These are phyloP conservation scores for Arctostaphylos glauca DNA, from an alignment of 148 eudicot genomes.

Conservation along the genomic window DNA sequence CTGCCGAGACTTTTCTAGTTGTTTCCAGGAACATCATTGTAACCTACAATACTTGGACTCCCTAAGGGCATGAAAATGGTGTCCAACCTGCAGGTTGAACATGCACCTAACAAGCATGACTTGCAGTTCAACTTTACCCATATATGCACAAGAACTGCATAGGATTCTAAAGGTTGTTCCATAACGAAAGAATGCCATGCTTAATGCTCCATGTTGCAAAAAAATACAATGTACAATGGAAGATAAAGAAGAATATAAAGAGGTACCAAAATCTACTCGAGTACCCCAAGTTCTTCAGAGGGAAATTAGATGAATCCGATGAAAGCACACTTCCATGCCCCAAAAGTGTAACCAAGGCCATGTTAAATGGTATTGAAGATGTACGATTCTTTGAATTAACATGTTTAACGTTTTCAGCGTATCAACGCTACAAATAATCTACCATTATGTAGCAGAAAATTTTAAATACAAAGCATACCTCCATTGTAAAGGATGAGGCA, in stretches of 20 bases:
- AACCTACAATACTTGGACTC: background rate
- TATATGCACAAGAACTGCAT: background rate
- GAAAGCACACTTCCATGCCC: background rate
- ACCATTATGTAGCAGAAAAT: background rate
- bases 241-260: background rate
- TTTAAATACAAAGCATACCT: constrained; percentile 42
- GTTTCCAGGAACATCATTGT: background rate
- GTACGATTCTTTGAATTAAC: background rate
- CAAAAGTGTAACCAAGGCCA: background rate
- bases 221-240: background rate
- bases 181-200: background rate
- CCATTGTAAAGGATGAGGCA: constrained; percentile 98
- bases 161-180: background rate
- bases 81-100: background rate
- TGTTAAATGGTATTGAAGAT: background rate
- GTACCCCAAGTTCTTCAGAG: background rate
- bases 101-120: background rate
- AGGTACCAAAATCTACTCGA: background rate
- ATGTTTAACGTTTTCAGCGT: background rate
- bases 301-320: background rate
- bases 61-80: background rate
- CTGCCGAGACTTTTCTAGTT: background rate
- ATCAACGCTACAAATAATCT: background rate
- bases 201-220: background rate
- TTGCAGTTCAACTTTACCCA: background rate